Conservation (phyloP, 345 rosid genomes). For the Salix exigua region DNA sequence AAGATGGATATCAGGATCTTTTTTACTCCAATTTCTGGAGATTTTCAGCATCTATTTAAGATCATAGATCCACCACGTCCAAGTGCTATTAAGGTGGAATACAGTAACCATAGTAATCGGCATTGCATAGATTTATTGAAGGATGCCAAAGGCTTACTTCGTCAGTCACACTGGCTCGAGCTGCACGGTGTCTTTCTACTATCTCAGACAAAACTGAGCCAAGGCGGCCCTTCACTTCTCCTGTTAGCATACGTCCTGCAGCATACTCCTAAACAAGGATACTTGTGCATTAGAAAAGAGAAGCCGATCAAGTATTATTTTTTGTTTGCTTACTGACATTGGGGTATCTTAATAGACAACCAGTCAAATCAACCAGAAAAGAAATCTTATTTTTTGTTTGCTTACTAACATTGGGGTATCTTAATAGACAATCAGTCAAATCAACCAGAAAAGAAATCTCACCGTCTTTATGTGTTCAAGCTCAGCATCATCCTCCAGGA, state of each 20-base stretch:
- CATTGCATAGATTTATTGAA: neutral
- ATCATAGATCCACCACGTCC: neutral
- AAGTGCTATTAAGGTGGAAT: neutral
- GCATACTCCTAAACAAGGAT: conserved; percentile 59
- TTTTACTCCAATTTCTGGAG: neutral
- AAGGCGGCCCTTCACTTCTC: conserved; percentile 76
- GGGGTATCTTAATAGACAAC: neutral
- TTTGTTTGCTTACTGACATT: neutral
- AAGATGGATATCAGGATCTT: neutral
- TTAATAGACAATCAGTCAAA: neutral
- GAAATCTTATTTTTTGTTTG: neutral
- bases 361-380: neutral
- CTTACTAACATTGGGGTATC: neutral
- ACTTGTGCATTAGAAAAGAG: neutral
- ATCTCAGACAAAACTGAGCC: conserved; percentile 59
- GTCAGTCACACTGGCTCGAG: conserved; percentile 79
- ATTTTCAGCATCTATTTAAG: too few relatives aligned
- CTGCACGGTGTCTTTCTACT: conserved; percentile 75
- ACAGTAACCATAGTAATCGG: neutral
- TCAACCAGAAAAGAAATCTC: conserved; percentile 5
- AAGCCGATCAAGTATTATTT: neutral
- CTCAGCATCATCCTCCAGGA: conserved; percentile 78
- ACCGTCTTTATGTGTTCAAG: conserved; percentile 81
- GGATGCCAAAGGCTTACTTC: conserved; percentile 44
- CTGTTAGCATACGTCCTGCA: conserved; percentile 76